These are phyloP conservation scores for Asterochloris erici DNA, from an alignment of 139 green algal species.

Conservation along the genomic window DNA sequence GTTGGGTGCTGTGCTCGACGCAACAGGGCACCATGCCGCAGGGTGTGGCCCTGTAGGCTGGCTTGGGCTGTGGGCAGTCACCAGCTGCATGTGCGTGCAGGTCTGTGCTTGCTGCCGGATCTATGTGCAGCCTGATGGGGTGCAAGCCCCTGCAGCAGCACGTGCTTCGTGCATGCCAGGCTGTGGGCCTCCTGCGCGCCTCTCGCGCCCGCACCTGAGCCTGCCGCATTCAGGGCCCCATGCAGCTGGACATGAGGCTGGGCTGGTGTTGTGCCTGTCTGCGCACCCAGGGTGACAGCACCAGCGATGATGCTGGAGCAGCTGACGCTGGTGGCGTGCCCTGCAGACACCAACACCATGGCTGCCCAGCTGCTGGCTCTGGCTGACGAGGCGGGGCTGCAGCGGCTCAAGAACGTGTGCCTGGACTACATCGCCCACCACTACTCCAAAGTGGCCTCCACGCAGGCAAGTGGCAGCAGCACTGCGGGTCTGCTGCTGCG, in stretches of 20 bases:
- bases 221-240: neutral
- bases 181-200: neutral
- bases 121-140: no score
- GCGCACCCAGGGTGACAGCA: no score
- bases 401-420: constrained; percentile 40
- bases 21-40: no score
- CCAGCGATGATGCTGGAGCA: neutral
- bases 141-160: no score
- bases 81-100: no score
- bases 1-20: no score
- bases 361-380: constrained; percentile 48
- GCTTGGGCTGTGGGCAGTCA: no score
- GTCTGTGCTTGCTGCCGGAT: no score
- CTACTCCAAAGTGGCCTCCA: constrained; percentile 1
- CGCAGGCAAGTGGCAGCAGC: neutral
- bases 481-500: no score
- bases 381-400: constrained; percentile 46
- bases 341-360: constrained; percentile 35
- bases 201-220: neutral
- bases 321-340: neutral
- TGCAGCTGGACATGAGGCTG: neutral
- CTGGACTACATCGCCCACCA: constrained; percentile 46
- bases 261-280: neutral
- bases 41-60: no score
- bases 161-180: no score